These are phyloP conservation scores for Cylindrotheca closterium DNA, from an alignment of 108 stramenopile species.

Conservation along the genomic window DNA sequence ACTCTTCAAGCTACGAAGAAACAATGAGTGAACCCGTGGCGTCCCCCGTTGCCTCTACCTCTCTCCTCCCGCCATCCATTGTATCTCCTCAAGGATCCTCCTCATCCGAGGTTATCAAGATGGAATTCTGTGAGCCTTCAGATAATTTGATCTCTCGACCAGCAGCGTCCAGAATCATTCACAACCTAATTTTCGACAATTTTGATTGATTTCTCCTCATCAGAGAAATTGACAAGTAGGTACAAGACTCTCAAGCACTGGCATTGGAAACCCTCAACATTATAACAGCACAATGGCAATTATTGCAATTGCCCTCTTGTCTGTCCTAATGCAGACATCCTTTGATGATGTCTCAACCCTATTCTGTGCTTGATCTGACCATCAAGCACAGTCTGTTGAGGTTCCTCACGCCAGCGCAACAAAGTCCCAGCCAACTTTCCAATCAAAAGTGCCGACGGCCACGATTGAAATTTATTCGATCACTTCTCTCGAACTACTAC, in stretches of 20 bases:
- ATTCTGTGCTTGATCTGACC: too few relatives aligned
- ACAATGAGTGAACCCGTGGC: constrained; percentile 7
- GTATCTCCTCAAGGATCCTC: too few relatives aligned
- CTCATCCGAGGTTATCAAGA: constrained; percentile 7
- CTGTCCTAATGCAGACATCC: constrained; percentile 4
- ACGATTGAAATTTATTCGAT: constrained; percentile 23
- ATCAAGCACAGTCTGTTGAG: too few relatives aligned
- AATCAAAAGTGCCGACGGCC: too few relatives aligned
- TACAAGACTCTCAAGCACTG: background rate
- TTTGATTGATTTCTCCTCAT: background rate
- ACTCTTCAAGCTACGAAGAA: constrained; percentile 14
- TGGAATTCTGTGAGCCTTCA: constrained; percentile 57
- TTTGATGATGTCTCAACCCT: constrained; percentile 1
- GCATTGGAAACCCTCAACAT: constrained; percentile 6
- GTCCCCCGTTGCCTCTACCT: constrained; percentile 24
- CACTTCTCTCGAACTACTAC: too few relatives aligned
- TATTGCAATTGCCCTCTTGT: constrained; percentile 1
- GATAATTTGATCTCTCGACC: constrained; percentile 87
- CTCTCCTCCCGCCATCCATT: background rate
- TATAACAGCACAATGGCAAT: constrained; percentile 15
- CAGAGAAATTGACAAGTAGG: too few relatives aligned
- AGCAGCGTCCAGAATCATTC: constrained; percentile 83
- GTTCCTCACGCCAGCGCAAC: too few relatives aligned
- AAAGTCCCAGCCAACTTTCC: too few relatives aligned
- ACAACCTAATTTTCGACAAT: constrained; percentile 6